Percentiles rank a stretch among this genome's conserved stretches.
Evolutionary conservation across 2,329 filamentous ascomycete genomes (phyloP).

Genomic region (Emmonsiellopsis sp.): DNA sequence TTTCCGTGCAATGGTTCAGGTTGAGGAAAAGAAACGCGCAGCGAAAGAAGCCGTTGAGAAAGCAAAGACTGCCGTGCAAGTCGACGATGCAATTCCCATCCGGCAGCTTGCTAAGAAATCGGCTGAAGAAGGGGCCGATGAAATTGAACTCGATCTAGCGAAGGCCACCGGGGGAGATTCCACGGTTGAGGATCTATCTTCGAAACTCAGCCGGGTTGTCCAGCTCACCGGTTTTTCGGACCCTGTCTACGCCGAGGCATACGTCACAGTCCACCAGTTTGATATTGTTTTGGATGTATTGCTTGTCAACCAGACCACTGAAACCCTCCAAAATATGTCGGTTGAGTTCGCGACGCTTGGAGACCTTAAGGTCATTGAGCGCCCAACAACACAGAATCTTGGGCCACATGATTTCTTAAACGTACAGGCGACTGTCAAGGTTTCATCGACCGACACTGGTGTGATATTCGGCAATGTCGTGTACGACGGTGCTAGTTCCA

Average conservation of each 20-base stretch:
- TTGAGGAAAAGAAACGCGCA: constrained; percentile 95
- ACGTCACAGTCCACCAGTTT: constrained; percentile 97
- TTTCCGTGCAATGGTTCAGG: constrained; percentile 93
- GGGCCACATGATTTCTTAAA: constrained; percentile 96
- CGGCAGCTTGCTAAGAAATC: constrained; percentile 92
- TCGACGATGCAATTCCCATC: constrained; percentile 90
- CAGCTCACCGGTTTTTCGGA: constrained; percentile 98
- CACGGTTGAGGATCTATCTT: constrained; percentile 74
- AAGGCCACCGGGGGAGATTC: constrained; percentile 88
- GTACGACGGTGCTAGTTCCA: constrained; percentile 86
- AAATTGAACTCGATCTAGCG: constrained; percentile 82
- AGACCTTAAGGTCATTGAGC: constrained; percentile 94
- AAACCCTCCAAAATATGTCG: constrained; percentile 92
- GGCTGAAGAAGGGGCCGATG: constrained; percentile 67
- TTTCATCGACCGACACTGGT: constrained; percentile 93
- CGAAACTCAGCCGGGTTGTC: constrained; percentile 91
- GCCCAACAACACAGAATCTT: constrained; percentile 91
- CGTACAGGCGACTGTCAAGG: constrained; percentile 97
- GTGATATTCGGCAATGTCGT: constrained; percentile 99
- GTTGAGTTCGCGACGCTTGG: constrained; percentile 98
- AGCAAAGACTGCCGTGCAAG: constrained; percentile 86
- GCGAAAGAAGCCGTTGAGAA: constrained; percentile 88
- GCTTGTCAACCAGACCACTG: constrained; percentile 91
- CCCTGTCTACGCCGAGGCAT: constrained; percentile 96
- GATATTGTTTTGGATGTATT: constrained; percentile 96